Conservation (phyloP, 2,329 filamentous ascomycete species). For the Fusarium dimerum region DNA sequence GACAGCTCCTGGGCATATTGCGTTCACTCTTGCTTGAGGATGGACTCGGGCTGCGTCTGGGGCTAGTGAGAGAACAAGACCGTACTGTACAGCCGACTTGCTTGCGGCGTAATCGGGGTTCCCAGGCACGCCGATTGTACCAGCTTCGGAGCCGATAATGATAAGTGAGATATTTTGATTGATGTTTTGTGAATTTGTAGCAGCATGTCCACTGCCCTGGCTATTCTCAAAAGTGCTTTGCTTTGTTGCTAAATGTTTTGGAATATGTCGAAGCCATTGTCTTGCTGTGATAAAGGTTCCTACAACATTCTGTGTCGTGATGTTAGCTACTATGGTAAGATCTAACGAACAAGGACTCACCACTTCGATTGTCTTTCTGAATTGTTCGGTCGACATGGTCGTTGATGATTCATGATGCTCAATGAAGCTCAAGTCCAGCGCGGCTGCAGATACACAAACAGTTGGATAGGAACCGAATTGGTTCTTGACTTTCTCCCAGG, state of each 20-base stretch:
- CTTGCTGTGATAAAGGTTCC: constrained; percentile 3
- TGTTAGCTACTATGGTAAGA: background rate
- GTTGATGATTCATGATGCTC: background rate
- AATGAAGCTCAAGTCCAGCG: constrained; percentile 3
- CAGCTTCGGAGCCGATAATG: constrained; percentile 4
- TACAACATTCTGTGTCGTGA: background rate
- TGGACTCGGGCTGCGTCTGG: background rate
- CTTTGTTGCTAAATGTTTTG: background rate
- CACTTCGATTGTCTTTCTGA: background rate
- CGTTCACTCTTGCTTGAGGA: constrained; percentile 1
- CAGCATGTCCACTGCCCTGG: no score
- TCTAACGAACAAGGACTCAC: background rate
- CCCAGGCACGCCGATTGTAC: background rate
- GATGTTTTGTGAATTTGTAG: no score
- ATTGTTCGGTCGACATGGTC: constrained; percentile 1
- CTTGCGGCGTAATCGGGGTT: constrained; percentile 4
- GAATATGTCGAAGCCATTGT: background rate
- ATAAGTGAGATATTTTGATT: background rate
- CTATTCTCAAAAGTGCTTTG: background rate
- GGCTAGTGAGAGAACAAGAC: background rate
- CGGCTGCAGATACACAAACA: constrained; percentile 2
- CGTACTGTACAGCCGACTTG: constrained; percentile 3
- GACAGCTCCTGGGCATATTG: constrained; percentile 2
- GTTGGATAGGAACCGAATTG: background rate
- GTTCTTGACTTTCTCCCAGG: constrained; percentile 1